A percentile compares a stretch with the other conserved stretches of the same genome.
Evolutionary conservation across 192 early-diverging fungal species (phyloP).

Genomic region (Coemansia sp.): DNA sequence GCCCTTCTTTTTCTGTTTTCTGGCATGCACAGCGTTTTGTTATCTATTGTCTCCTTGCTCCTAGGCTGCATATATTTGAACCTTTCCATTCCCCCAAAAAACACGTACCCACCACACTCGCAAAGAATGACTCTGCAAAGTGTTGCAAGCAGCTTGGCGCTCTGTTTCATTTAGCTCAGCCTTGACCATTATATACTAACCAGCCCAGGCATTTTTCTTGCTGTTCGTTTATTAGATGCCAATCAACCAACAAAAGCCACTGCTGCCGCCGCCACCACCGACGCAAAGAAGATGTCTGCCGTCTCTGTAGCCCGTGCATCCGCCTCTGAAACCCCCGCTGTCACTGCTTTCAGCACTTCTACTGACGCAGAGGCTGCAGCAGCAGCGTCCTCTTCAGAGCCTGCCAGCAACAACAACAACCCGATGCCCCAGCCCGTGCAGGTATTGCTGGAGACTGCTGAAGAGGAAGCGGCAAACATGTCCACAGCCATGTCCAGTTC

Average conservation of each 20-base stretch:
- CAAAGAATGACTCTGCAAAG: not conserved
- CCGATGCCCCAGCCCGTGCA: constrained; percentile 5
- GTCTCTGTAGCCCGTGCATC: constrained; percentile 15
- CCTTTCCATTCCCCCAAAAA: constrained; percentile 7
- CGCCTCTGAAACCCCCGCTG: constrained; percentile 5
- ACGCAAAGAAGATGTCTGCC: constrained; percentile 1
- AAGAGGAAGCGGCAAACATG: not conserved
- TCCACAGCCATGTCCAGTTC: constrained; percentile 19
- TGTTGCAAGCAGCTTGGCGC: not conserved
- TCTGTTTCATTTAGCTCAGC: not conserved
- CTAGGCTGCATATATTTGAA: constrained; percentile 34
- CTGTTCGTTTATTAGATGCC: constrained; percentile 28
- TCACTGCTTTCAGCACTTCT: constrained; percentile 13
- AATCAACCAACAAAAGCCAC: constrained; percentile 30
- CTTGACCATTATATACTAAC: constrained; percentile 6
- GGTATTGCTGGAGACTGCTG: not conserved
- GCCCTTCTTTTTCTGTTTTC: not conserved
- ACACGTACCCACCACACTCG: constrained; percentile 6
- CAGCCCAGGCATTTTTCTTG: not conserved
- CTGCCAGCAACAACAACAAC: not conserved
- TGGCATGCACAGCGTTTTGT: not conserved
- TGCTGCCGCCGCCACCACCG: constrained; percentile 20
- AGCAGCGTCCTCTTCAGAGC: not conserved
- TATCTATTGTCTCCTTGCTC: not conserved
- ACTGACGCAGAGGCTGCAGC: constrained; percentile 12